Evolutionary conservation across 2,329 filamentous ascomycete species (phyloP).

Genomic region (Akanthomyces muscarius): DNA sequence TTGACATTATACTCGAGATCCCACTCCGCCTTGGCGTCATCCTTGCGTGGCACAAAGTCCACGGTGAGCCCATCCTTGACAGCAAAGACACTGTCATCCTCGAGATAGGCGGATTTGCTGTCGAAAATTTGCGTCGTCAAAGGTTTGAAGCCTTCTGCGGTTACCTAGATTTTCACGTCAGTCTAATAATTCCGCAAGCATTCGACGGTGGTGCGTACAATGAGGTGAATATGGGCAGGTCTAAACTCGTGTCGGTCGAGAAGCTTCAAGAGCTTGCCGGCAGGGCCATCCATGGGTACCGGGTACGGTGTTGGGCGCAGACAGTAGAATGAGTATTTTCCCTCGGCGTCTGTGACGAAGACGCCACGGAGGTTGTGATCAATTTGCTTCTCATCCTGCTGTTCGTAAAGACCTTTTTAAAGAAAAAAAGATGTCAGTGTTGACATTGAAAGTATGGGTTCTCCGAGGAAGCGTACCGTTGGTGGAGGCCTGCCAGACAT

Average conservation of each 20-base stretch:
- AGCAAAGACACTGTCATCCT: slow-evolving; percentile 49
- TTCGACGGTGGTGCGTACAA: slow-evolving; percentile 22
- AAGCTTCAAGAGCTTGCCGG: slow-evolving; percentile 31
- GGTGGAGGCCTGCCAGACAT: slow-evolving; percentile 76
- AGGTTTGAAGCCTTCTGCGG: slow-evolving; percentile 57
- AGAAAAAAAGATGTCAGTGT: neutral
- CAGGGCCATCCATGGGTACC: slow-evolving; percentile 33
- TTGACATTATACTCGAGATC: slow-evolving; percentile 61
- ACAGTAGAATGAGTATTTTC: slow-evolving; percentile 60
- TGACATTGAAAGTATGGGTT: neutral
- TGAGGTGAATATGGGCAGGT: slow-evolving; percentile 37
- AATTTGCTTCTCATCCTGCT: slow-evolving; percentile 66
- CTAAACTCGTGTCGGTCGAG: slow-evolving; percentile 35
- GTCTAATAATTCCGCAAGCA: neutral
- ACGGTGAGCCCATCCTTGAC: slow-evolving; percentile 49
- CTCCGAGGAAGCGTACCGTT: slow-evolving; percentile 45
- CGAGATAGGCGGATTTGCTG: slow-evolving; percentile 57
- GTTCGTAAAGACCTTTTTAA: slow-evolving; percentile 53
- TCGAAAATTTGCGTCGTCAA: slow-evolving; percentile 75
- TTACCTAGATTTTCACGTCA: slow-evolving; percentile 28
- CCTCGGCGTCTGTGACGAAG: slow-evolving; percentile 63
- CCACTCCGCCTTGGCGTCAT: slow-evolving; percentile 46
- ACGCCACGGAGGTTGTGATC: slow-evolving; percentile 73
- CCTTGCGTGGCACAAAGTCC: slow-evolving; percentile 35
- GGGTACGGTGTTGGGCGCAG: slow-evolving; percentile 57